Percentiles rank a stretch among this genome's conserved stretches.
These are phyloP conservation scores for Anastatica hierochuntica DNA, from an alignment of 345 rosid species.

Conservation along the genomic window DNA sequence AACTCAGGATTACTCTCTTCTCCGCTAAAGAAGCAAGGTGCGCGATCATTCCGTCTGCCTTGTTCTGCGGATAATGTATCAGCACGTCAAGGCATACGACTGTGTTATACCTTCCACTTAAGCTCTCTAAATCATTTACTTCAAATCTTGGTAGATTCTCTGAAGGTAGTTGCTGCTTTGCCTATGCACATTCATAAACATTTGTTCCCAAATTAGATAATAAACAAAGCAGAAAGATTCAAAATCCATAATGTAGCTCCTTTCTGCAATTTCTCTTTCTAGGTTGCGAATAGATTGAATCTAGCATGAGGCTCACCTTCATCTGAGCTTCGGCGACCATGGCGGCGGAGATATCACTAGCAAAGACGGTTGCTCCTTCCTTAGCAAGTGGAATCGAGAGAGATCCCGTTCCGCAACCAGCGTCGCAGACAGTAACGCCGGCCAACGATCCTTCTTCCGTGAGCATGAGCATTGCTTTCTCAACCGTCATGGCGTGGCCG, in stretches of 20 bases:
- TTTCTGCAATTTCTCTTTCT: background rate
- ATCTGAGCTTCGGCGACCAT: conserved; percentile 90
- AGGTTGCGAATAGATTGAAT: background rate
- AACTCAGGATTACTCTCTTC: conserved; percentile 66
- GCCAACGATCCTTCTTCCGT: conserved; percentile 59
- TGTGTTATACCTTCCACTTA: conserved; percentile 63
- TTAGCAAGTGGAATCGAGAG: conserved; percentile 76
- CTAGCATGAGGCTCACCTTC: conserved; percentile 34
- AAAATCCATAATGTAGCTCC: background rate
- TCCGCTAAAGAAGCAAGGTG: conserved; percentile 91
- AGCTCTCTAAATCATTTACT: conserved; percentile 79
- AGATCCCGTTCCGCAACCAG: conserved; percentile 82
- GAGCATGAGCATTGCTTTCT: conserved; percentile 61
- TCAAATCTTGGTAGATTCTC: conserved; percentile 54
- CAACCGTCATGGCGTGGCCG: conserved; percentile 83
- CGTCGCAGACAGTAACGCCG: conserved; percentile 84
- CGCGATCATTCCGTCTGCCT: conserved; percentile 90
- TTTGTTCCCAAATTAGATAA: background rate
- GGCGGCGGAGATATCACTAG: conserved; percentile 86
- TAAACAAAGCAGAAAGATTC: background rate
- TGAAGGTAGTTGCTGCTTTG: conserved; percentile 46
- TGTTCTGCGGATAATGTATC: conserved; percentile 88
- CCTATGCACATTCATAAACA: conserved; percentile 31
- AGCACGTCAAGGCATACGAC: conserved; percentile 87
- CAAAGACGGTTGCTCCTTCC: conserved; percentile 78